Evolutionary conservation across 129 eudicot species (phyloP), one percentile per base, ranked within the genome.

Genomic region (Saussurea involucrata): DNA sequence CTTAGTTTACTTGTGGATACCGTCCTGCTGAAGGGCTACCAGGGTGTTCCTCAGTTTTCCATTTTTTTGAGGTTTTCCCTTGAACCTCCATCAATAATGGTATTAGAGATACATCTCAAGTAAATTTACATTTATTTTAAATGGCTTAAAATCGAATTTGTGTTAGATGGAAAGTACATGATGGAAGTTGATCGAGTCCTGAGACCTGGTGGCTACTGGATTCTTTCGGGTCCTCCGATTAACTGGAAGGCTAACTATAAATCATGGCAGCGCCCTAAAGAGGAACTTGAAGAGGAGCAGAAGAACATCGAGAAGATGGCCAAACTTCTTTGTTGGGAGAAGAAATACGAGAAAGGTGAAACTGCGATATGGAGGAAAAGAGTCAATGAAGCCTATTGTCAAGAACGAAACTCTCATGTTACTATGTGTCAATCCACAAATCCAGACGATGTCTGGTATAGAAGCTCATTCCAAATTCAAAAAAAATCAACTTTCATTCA

Each of bases 151-250:
- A 36, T 6, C 1, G 0, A 10, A 20, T 11, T 12, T 27, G 67
- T 78, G 60, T 66, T 77, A 86, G 90, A 78, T 44, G 79, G 85
- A 34, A 86, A 49, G 81, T 87, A 86, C 71, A 73, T 86, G 90
- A 86, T 86, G 87, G 90, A 86, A 86, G 85, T 86, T 77, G 90
- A 86, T 67, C 22, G 90, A 57, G 87, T 86, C 49, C 75, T 86
- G 32, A 80, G 85, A 71, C 87, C 87, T 33, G 87, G 90, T 55
- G 90, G 87, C 27, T 86, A 81, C 34, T 86, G 87, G 87, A 81
- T 83, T 63, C 87, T 86, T 80, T 86, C 90, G 7, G 90, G 90
- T 63, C 90, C 90, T 29, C 90, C 87, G 4, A 83, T 86, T 36
- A 83, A 74, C 78, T 87, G 87, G 88, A 84, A 49, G 77, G 64